Base-by-base conservation (phyloP, 768 basidiomycete genomes). In the Suillus variegatus region DNA sequence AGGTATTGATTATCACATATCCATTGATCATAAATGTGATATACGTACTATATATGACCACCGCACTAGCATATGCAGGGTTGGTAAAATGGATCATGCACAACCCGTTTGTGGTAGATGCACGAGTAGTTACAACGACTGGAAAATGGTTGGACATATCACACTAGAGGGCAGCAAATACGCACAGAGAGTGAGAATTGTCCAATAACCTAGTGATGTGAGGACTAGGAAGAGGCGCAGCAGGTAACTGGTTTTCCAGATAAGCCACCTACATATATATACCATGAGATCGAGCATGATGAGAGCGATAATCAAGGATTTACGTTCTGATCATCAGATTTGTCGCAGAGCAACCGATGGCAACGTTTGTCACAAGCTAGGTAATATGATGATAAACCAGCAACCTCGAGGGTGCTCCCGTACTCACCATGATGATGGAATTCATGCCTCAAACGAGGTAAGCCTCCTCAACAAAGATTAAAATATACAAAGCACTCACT, bases 301-400 rank as follows among this genome's bases (percentile, higher is more conserved):
- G 8, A 3, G 6, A 43, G 25, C 6, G 12, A 25, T 41, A 28
- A 20, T 28, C 1, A 43, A 12, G 41, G 6, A 4, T 25, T 3
- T 28, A 18, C 58, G 58, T 43, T 43, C 58, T 60, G 40, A 60
- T 43, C 58, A 43, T 60, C 10, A 60, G 12, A 10, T 60, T 60
- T 60, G 25, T 43, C 28, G 58, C 18, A 10, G 58, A 60, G 58
- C 58, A 60, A 7, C 58, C 58, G 41, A 60, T 28, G 25, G 58
- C 58, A 40, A 28, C 3, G 28, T 43, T 60, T 13, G 16, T 28
- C 18, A 1, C 4, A 18, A 60, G 20, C 58, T 60, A 43, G 22
- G 12, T 60, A 3, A 13, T 28, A 60, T 28, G 16, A 18, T 12
- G 6, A 3, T 41, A 41, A 43, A 28, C 12, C 10, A 28, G 25